Evolutionary conservation across 2,329 filamentous ascomycete species (phyloP), one percentile per base, ranked within the genome.

Genomic region (Fusarium begoniae): DNA sequence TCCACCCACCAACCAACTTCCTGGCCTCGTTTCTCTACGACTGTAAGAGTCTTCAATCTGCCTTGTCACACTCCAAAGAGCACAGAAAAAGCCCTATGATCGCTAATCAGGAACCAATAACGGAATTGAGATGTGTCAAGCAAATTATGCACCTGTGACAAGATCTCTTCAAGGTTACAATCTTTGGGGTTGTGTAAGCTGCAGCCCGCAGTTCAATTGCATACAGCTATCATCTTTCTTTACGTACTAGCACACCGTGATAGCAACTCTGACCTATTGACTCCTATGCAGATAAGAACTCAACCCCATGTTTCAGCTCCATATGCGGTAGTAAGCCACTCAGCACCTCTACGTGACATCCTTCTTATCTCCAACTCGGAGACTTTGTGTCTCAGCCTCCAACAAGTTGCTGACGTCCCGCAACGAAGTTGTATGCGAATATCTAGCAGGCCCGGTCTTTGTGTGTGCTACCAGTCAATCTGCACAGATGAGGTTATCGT

Each of bases 31-130:
- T 45, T 53, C 22, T 28, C 30, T 38, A n/a, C 30, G 24, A 9
- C 26, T 30, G 28, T n/a, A 35, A 44, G 40, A 30, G 20, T 32
- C 20, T 24, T 26, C 22, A 47, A 35, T 67, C 47, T 63, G 30
- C 51, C 58, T 56, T 30, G 51, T 22, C 51, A 40, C 26, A 47
- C 41, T 26, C n/a, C 50, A 45, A 35, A 37, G 30, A 20, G 26
- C 26, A 64, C 44, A 69, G 11, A 38, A n/a, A 64, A 64, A 58
- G 66, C 67, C 51, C 51, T 65, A 38, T 43, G 45, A 30, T 47
- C n/a, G 28, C 15, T 28, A 14, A 54, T 38, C 50, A 35, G n/a
- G n/a, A 22, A 24, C 43, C 38, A 30, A 30, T 32, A 11, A 10
- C 13, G 18, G 30, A 10, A 8, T 32, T 30, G 24, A 28, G 26